Evolutionary conservation across 352 stramenopile species (phyloP), one percentile per base, ranked within the genome.

Genomic region (Phytophthora multivora): DNA sequence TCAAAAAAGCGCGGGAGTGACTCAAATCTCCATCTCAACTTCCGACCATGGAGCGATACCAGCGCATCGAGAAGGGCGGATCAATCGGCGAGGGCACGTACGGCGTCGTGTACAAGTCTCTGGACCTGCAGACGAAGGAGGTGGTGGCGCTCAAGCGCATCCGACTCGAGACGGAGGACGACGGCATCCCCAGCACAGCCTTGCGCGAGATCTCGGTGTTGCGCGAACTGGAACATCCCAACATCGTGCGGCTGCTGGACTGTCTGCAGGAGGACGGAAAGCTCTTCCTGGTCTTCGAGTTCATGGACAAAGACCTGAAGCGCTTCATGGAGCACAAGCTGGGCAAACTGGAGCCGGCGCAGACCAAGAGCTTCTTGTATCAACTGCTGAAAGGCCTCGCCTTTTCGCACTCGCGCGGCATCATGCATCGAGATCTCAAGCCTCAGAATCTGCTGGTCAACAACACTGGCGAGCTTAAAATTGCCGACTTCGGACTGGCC

Each of bases 201-300:
- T 74, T 99, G 48, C 89, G 98, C 38, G 98, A 99, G 83, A 99
- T 99, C 59, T 98, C 91, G 25, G 81, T 99, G 36, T 79, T 99
- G 36, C 86, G 96, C 26, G 96, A 99, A 76, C 86, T 99, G 5
- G 95, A 95, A 63, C 98, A 99, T 81, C 87, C 96, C 42, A 99
- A 99, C 73, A 99, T 99, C 69, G 98, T 99, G 28, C 92, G 84
- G 16, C 72, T 99, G 40, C 68, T 97, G 11, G 94, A 99, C 75
- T 98, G 98, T 41, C 86, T 98, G 21, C 95, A 98, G 79, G 93
- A 95, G 48, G 84, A 96, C 23, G 90, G 91, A 45, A 97, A 98
- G 64, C 91, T 99, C 28, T 99, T 99, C 71, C 86, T 99, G 28
- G 97, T 99, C 5, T 99, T 99, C 69, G 98, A 99, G 87, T 99